Conservation (phyloP, 768 basidiomycete genomes). For the Tricholoma terreum region DNA sequence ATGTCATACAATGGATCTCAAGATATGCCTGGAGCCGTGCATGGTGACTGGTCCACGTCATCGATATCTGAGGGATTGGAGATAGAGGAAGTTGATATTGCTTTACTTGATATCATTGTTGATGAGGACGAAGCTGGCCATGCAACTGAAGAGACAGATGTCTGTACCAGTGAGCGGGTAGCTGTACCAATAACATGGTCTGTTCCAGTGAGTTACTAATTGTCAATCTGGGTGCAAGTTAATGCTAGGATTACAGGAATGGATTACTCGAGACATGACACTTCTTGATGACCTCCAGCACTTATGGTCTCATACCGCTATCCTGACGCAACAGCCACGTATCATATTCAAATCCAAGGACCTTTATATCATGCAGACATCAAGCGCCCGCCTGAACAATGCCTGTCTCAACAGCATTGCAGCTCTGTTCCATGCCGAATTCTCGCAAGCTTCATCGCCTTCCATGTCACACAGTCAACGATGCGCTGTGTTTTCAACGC, state of each 20-base stretch:
- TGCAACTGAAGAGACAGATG: background rate
- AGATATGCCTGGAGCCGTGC: background rate
- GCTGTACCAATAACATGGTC: background rate
- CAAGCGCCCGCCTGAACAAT: background rate
- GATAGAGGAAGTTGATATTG: background rate
- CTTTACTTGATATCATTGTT: background rate
- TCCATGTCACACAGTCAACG: background rate
- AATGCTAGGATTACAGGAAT: background rate
- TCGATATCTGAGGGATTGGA: background rate
- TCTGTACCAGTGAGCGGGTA: background rate
- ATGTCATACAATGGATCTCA: background rate
- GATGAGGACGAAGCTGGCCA: background rate
- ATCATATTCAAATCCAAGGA: background rate
- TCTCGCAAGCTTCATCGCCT: slow-evolving; percentile 1
- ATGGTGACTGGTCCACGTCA: too few relatives aligned
- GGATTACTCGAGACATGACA: background rate
- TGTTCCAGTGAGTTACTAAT: background rate
- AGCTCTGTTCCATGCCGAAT: background rate
- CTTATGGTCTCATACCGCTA: background rate
- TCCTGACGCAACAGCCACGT: background rate
- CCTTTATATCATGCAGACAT: slow-evolving; percentile 1
- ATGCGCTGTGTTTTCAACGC: slow-evolving; percentile 1
- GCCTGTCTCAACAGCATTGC: slow-evolving; percentile 1
- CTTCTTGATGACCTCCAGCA: background rate
- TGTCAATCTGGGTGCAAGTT: background rate